A percentile compares a stretch with the other conserved stretches of the same genome.
Evolutionary conservation across 305 asterid genomes (phyloP).

Genomic region (Striga hermonthica): DNA sequence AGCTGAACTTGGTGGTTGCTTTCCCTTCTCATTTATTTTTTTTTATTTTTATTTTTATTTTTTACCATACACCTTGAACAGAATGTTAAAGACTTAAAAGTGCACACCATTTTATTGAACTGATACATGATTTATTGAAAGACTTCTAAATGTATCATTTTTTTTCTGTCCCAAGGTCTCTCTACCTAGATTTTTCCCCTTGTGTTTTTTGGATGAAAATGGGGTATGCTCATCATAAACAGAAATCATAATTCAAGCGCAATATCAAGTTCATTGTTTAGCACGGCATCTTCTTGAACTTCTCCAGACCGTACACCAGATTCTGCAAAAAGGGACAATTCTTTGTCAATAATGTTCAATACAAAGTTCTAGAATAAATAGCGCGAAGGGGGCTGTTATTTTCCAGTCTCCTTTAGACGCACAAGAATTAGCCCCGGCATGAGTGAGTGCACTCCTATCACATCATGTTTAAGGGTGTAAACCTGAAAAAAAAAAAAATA

Average conservation of each 20-base stretch:
- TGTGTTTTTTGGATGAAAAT: constrained; percentile 2
- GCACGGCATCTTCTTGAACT: constrained; percentile 39
- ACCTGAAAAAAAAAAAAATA: constrained; percentile 37
- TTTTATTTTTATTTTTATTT: not conserved
- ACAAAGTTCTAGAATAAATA: not conserved
- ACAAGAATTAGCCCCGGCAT: constrained; percentile 83
- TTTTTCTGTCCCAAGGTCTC: too few species aligned
- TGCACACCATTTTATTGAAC: too few species aligned
- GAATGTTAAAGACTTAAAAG: too few species aligned
- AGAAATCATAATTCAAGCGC: not conserved
- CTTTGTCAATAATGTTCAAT: not conserved
- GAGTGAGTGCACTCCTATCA: constrained; percentile 65
- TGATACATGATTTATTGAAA: too few species aligned
- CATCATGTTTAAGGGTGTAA: constrained; percentile 77
- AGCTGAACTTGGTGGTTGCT: too few species aligned
- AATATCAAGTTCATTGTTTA: not conserved
- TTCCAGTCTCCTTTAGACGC: constrained; percentile 62
- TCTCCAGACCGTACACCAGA: constrained; percentile 88
- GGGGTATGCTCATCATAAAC: not conserved
- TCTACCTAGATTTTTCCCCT: too few species aligned
- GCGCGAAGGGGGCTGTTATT: not conserved
- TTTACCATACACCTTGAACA: too few species aligned
- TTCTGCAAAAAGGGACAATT: constrained; percentile 41
- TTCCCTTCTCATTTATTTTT: not conserved
- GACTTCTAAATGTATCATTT: too few species aligned